Evolutionary conservation across 768 basidiomycete species (phyloP).

Genomic region (Naematelia encephala): DNA sequence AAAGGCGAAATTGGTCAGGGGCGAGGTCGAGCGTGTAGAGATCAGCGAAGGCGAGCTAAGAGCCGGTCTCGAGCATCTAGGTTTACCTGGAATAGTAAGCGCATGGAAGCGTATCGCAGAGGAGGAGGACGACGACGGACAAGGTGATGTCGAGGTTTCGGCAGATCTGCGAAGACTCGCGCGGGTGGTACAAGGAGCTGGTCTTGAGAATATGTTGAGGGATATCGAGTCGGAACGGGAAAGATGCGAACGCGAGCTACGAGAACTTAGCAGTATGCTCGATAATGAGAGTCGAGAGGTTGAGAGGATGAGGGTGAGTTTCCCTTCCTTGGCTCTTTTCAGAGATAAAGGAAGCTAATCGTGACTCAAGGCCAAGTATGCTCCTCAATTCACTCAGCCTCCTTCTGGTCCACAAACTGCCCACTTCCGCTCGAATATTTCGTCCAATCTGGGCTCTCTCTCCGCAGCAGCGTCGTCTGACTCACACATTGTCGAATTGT

Average conservation of each 20-base stretch:
- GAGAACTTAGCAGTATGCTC: slow-evolving; percentile 62
- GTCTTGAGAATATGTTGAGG: slow-evolving; percentile 70
- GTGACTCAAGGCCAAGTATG: slow-evolving; percentile 58
- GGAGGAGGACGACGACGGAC: slow-evolving; percentile 68
- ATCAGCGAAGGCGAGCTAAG: slow-evolving; percentile 73
- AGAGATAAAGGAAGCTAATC: neutral
- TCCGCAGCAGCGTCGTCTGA: slow-evolving; percentile 77
- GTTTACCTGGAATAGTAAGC: slow-evolving; percentile 63
- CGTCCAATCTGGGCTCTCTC: slow-evolving; percentile 66
- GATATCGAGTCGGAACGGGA: slow-evolving; percentile 70
- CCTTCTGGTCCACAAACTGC: slow-evolving; percentile 74
- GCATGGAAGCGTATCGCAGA: slow-evolving; percentile 32
- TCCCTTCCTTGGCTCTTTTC: neutral
- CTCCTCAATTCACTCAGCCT: slow-evolving; percentile 78
- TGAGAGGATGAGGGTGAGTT: slow-evolving; percentile 66
- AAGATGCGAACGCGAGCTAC: slow-evolving; percentile 57
- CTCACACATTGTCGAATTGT: slow-evolving; percentile 66
- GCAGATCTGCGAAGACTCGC: slow-evolving; percentile 34
- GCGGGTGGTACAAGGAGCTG: slow-evolving; percentile 56
- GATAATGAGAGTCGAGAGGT: slow-evolving; percentile 82
- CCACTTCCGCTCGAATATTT: slow-evolving; percentile 70
- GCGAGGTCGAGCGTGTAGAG: slow-evolving; percentile 83
- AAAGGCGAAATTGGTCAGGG: slow-evolving; percentile 89
- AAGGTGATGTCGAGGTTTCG: slow-evolving; percentile 58
- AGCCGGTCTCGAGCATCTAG: slow-evolving; percentile 75